phyloP scores from a whole-genome alignment of 805 yeast species.

The Pichia pseudocactophila region DNA sequence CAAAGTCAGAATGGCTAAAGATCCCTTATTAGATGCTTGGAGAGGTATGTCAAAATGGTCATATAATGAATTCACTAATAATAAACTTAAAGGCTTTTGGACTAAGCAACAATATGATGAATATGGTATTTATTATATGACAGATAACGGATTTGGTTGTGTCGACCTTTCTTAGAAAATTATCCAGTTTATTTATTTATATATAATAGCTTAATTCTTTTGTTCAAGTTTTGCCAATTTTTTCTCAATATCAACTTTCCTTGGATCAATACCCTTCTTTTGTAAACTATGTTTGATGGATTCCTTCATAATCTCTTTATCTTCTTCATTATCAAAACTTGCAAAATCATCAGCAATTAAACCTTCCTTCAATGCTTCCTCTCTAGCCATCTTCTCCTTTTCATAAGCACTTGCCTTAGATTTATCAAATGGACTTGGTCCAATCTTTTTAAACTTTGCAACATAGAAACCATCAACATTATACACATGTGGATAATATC shows the following conservation, averaged over 20 bases:
- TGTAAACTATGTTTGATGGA: conserved; percentile 56
- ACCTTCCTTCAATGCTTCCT: conserved; percentile 70
- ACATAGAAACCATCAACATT: conserved; percentile 98
- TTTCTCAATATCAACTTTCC: conserved; percentile 26
- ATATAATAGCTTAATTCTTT: neutral
- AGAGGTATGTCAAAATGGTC: conserved; percentile 87
- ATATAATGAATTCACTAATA: conserved; percentile 31
- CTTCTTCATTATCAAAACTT: conserved; percentile 67
- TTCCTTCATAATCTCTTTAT: conserved; percentile 60
- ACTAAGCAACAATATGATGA: conserved; percentile 75
- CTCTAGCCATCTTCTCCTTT: conserved; percentile 73
- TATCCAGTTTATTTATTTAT: neutral
- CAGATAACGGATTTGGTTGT: conserved; percentile 71
- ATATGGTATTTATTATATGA: conserved; percentile 80
- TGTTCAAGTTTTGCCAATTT: conserved; percentile 14
- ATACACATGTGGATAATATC: conserved; percentile 97
- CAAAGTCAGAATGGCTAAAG: conserved; percentile 50
- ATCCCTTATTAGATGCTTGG: conserved; percentile 83
- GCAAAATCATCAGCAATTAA: conserved; percentile 84
- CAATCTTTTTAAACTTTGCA: conserved; percentile 90
- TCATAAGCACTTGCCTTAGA: conserved; percentile 84
- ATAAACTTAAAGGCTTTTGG: conserved; percentile 28
- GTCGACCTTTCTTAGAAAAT: conserved; percentile 13
- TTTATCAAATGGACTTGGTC: conserved; percentile 75
- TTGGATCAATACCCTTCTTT: conserved; percentile 69